These are phyloP conservation scores for Hypoxylon sp. DNA, from an alignment of 2,329 filamentous ascomycete species.

Conservation along the genomic window DNA sequence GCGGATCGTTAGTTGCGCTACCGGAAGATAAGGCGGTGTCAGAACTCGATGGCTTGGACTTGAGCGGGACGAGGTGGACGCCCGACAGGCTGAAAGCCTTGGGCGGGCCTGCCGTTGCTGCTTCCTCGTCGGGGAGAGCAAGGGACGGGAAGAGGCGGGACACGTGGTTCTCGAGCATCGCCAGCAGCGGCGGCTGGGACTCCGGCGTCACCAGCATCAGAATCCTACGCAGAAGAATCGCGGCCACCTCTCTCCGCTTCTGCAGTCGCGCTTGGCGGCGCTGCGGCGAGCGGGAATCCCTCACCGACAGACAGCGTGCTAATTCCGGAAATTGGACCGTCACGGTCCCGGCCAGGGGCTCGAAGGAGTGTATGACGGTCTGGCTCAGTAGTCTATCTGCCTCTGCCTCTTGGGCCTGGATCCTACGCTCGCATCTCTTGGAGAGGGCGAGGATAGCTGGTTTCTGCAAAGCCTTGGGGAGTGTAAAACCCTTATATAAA, in stretches of 20 bases:
- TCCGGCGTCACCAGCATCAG: slow-evolving; percentile 61
- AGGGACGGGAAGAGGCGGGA: slow-evolving; percentile 59
- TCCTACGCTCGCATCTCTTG: slow-evolving; percentile 56
- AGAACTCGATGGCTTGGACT: not conserved
- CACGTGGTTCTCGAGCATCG: slow-evolving; percentile 56
- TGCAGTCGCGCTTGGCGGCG: slow-evolving; percentile 42
- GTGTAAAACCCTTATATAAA: slow-evolving; percentile 61
- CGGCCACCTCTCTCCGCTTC: slow-evolving; percentile 55
- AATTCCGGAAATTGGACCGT: slow-evolving; percentile 55
- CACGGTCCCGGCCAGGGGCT: slow-evolving; percentile 57
- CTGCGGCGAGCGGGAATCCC: slow-evolving; percentile 28
- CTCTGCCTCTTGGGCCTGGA: slow-evolving; percentile 56
- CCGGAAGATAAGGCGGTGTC: not conserved
- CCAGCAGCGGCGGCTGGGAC: slow-evolving; percentile 50
- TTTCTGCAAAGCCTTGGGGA: slow-evolving; percentile 76
- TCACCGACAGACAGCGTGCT: slow-evolving; percentile 27
- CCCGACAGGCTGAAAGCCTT: slow-evolving; percentile 60
- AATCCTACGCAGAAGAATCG: slow-evolving; percentile 56
- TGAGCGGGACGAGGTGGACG: slow-evolving; percentile 56
- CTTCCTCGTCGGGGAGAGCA: slow-evolving; percentile 31
- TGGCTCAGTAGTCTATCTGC: slow-evolving; percentile 63
- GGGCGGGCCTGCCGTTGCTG: slow-evolving; percentile 23
- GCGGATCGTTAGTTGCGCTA: not conserved
- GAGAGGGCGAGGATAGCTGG: slow-evolving; percentile 69
- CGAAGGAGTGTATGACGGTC: slow-evolving; percentile 56